Evolutionary conservation across 2,329 filamentous ascomycete species (phyloP), one percentile per base, ranked within the genome.

Genomic region (Neoarthrinium moseri): DNA sequence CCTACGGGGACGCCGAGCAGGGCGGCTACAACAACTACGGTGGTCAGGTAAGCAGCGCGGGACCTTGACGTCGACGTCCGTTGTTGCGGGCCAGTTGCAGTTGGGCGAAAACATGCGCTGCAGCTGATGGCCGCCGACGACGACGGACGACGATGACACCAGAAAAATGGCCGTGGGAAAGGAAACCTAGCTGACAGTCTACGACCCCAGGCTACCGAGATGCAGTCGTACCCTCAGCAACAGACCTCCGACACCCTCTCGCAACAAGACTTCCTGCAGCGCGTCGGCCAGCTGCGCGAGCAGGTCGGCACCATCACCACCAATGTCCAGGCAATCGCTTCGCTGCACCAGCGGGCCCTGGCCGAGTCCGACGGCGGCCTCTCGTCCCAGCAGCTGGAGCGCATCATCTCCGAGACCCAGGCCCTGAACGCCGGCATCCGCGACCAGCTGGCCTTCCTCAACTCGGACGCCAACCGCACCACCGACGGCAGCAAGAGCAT

Each of bases 381-480:
- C 29, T 74, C 77, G 40, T 71, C 70, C 43, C 67, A 74, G 39
- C 78, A 83, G 66, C 75, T 89, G 20, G 84, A 91, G 65, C 73
- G 78, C 56, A 74, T 86, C 43, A 79, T 89, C 46, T 73, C 83
- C 36, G 75, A 88, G 56, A 90, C 87, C 5, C 84, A 89, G 64
- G 71, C 83, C 53, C 78, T 84, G 59, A 90, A 88, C 69, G 83
- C 80, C n/a, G 74, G 79, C 53, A 89, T 92, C 73, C 85, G 87
- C 62, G 84, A 89, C 61, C 83, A 88, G 68, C 87, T 92, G 72
- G 88, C 87, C 66, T 80, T 78, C 55, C 75, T 92, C 45, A 87
- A 91, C 69, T 73, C 71, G 50, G 88, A 92, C 64, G 79, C 84
- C 36, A 72, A 76, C 62, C 81, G 82, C 63, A 86, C 84, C 17